Evolutionary conservation across 2,329 filamentous ascomycete species (phyloP).

Genomic region (Fusarium scirpi): DNA sequence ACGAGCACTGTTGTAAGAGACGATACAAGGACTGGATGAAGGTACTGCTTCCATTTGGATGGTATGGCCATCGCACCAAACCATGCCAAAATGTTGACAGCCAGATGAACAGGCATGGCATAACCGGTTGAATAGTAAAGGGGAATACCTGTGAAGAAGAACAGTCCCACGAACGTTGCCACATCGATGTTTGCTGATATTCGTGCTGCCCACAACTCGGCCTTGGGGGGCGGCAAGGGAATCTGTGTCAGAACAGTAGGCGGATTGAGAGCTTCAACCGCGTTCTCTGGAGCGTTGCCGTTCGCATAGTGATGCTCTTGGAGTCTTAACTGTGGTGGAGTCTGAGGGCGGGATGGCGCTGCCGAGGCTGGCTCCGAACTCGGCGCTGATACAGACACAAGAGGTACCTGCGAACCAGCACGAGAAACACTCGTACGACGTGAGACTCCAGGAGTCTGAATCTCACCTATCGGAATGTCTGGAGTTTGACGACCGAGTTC

Average conservation of each 20-base stretch:
- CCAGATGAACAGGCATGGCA: slow-evolving; percentile 61
- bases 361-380: slow-evolving; percentile 34
- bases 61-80: slow-evolving; percentile 63
- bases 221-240: slow-evolving; percentile 58
- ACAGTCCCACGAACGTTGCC: slow-evolving; percentile 58
- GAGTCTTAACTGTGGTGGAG: slow-evolving; percentile 46
- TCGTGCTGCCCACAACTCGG: slow-evolving; percentile 63
- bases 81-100: slow-evolving; percentile 65
- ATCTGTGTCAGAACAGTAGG: slow-evolving; percentile 52
- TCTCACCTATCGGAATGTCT: slow-evolving; percentile 58
- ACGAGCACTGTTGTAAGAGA: slow-evolving; percentile 64
- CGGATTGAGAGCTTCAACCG: slow-evolving; percentile 37
- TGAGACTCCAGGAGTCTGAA: slow-evolving; percentile 45
- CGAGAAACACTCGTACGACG: slow-evolving; percentile 45
- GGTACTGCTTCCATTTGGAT: slow-evolving; percentile 60
- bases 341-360: slow-evolving; percentile 43
- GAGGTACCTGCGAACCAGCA: slow-evolving; percentile 41
- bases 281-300: slow-evolving; percentile 30
- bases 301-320: slow-evolving; percentile 47
- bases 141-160: slow-evolving; percentile 65
- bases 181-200: slow-evolving; percentile 61
- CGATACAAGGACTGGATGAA: slow-evolving; percentile 70
- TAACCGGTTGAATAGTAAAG: slow-evolving; percentile 66
- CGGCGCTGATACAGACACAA: slow-evolving; percentile 25
- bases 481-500: slow-evolving; percentile 56